Evolutionary conservation across 768 basidiomycete genomes (phyloP), one percentile per base, ranked within the genome.

Genomic region (Trametes maxima): DNA sequence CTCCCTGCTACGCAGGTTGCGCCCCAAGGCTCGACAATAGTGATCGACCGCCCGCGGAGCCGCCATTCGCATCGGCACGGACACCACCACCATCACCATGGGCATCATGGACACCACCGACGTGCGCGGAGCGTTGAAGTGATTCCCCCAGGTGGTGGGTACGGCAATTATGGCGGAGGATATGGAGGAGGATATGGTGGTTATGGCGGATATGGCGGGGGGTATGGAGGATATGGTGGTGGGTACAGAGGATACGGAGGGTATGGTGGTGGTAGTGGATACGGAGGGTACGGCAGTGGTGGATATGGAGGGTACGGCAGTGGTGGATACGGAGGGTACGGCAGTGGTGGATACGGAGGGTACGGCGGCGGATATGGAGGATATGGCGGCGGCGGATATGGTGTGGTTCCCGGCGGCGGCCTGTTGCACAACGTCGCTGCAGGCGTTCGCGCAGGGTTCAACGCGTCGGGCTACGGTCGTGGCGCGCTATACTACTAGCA

Each of bases 161-260:
- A 33, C 28, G 17, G 24, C 2, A 25, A n/a, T 28, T 52, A 58
- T 35, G 36, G 40, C 19, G 17, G 24, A 22, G 40, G 28, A 33
- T 52, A 58, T 33, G 43, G 61, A 8, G 55, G 55, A 16, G 33
- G 62, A 46, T 65, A 62, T 35, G 50, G 46, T 2, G 55, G 52
- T 1, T 53, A 36, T 5, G 50, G 49, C 0, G 50, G 59, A 12
- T 51, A 43, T 35, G 50, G 43, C 36, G 46, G 52, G 8, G 40
- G 22, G 11, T 49, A 43, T n/a, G 14, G 39, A 1, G n/a, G 21
- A 5, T 39, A 40, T 28, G 39, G 57, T 28, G 48, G 33, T 11
- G 33, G 60, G 16, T 51, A 48, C 33, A 54, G 54, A 8, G 37
- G 52, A 4, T 50, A 43, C 17, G 39, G 39, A 14, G 52, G 52